Percentiles rank a stretch among this genome's conserved stretches.
Evolutionary conservation across 441 rosid genomes (phyloP).

Genomic region (Kokia cookei): DNA sequence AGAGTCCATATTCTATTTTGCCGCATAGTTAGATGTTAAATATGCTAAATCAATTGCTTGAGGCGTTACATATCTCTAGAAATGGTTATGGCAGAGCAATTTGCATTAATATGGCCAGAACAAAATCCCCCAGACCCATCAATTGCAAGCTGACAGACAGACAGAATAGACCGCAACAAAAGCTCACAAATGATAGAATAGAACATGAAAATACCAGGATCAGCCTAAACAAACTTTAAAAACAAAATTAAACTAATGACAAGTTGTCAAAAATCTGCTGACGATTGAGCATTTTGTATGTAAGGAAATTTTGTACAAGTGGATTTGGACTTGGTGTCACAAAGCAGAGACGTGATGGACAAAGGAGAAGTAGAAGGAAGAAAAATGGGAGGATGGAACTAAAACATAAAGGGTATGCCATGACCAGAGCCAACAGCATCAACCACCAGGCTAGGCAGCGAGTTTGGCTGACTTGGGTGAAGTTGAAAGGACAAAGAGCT

Average conservation of each 20-base stretch:
- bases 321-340: neutral
- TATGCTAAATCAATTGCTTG: neutral
- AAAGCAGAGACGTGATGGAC: neutral
- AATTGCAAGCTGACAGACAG: neutral
- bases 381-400: neutral
- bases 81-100: neutral
- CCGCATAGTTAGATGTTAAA: neutral
- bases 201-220: neutral
- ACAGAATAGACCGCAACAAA: neutral
- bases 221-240: neutral
- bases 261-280: neutral
- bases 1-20: neutral
- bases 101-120: neutral
- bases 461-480: neutral
- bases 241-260: neutral
- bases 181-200: neutral
- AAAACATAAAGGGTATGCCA: neutral
- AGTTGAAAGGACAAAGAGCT: neutral
- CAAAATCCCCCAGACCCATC: neutral
- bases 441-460: neutral
- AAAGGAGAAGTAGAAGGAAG: neutral
- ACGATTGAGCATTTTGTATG: neutral
- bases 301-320: neutral
- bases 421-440: neutral
- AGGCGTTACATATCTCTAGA: neutral